Percentiles rank a stretch among this genome's conserved stretches.
These are phyloP conservation scores for Cryptomeria japonica DNA, from an alignment of 75 land plant genomes.

Conservation along the genomic window DNA sequence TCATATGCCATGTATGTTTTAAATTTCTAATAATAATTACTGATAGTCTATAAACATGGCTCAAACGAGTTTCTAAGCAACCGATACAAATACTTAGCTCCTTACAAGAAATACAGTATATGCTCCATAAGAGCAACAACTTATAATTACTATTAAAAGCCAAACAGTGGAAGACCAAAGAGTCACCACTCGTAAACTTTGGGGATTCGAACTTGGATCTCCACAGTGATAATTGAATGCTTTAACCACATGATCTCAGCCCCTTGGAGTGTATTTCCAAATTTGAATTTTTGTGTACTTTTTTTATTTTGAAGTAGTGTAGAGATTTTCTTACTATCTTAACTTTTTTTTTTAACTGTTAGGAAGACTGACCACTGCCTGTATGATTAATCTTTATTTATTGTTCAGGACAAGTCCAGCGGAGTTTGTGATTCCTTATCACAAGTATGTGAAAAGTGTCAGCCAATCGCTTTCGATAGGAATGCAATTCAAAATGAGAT, in stretches of 20 bases:
- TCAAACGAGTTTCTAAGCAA: too few species aligned
- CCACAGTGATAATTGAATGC: too few species aligned
- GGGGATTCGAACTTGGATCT: too few species aligned
- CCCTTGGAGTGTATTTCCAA: neutral
- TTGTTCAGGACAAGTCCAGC: slow-evolving; percentile 75
- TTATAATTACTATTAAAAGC: too few species aligned
- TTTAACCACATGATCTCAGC: too few species aligned
- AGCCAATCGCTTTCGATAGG: slow-evolving; percentile 45
- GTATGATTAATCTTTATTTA: neutral
- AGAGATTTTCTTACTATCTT: neutral
- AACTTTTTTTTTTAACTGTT: neutral
- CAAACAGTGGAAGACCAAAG: too few species aligned
- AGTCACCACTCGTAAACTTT: too few species aligned
- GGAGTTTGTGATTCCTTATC: slow-evolving; percentile 81
- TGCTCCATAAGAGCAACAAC: too few species aligned
- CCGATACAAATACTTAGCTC: too few species aligned
- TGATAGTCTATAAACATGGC: too few species aligned
- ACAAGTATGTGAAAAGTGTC: slow-evolving; percentile 56
- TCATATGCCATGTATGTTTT: neutral
- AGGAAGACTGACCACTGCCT: neutral
- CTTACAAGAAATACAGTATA: too few species aligned
- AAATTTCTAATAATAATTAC: neutral
- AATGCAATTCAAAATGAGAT: slow-evolving; percentile 86
- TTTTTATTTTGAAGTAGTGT: slow-evolving; percentile 1
- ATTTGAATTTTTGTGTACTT: neutral